Evolutionary conservation across 306 rosid species (phyloP), one percentile per base, ranked within the genome.

Genomic region (Sphenostylis stenocarpa): DNA sequence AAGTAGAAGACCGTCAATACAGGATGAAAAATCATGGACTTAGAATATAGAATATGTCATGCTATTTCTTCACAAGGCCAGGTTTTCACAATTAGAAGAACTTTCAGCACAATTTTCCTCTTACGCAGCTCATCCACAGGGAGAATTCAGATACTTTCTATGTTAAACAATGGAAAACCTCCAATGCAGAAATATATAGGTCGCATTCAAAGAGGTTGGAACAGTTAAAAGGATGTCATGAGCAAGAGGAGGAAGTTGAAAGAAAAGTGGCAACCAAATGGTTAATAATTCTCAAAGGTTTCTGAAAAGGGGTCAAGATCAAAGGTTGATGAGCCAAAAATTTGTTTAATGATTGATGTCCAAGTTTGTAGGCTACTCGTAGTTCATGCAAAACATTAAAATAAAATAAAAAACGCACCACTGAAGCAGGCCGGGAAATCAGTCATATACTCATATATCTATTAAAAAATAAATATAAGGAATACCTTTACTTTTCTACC

Each of bases 281-380:
- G 63, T 8, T 67, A 67, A 73, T n/a, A 7, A 57, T 49, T 58
- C 73, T 61, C 41, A 56, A 73, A 45, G n/a, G 28, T 57, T 68
- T 57, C 53, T 61, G 36, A 78, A 72, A 34, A 45, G 23, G 33
- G 4, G 38, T 47, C 55, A 68, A 47, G 43, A 38, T 69, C n/a
- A 48, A 26, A 11, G 15, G 19, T 31, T 52, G 61, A 62, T 53
- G 14, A 63, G 7, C 69, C 70, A 41, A 55, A 68, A 57, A 63
- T 15, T 21, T 39, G 72, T 28, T 34, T 26, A 39, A 70, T 69
- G 77, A 61, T 52, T 45, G 41, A 39, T 58, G 51, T 16, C 12
- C 56, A 5, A 70, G 43, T 49, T 64, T 53, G 47, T 38, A 62
- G 45, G 12, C 24, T 39, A 72, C 55, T 31, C 29, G 19, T 19